Percentiles rank a stretch among this genome's conserved stretches.
These are phyloP conservation scores for Karstenula rhodostoma DNA, from an alignment of 2,329 filamentous ascomycete species.

Conservation along the genomic window DNA sequence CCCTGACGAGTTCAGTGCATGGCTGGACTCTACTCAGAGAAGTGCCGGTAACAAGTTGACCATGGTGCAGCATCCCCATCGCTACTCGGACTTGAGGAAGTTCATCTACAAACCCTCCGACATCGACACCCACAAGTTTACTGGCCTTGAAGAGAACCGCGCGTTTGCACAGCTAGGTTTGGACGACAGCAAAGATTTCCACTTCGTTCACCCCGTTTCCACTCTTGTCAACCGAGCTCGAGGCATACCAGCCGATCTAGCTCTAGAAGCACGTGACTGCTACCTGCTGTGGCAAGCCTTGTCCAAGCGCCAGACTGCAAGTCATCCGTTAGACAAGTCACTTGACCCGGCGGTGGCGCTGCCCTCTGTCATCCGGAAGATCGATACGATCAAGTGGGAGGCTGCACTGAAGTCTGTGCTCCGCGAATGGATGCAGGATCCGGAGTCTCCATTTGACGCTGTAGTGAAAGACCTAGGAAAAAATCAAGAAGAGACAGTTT, in stretches of 20 bases:
- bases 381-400: constrained; percentile 73
- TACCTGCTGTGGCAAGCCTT: constrained; percentile 71
- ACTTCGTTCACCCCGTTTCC: constrained; percentile 71
- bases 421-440: constrained; percentile 66
- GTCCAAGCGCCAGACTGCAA: constrained; percentile 62
- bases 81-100: constrained; percentile 82
- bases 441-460: constrained; percentile 60
- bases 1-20: constrained; percentile 72
- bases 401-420: constrained; percentile 66
- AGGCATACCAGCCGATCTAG: constrained; percentile 72
- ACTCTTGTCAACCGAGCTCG: constrained; percentile 67
- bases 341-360: constrained; percentile 62
- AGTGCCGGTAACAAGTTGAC: constrained; percentile 69
- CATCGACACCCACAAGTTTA: constrained; percentile 56
- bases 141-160: constrained; percentile 55
- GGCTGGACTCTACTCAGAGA: constrained; percentile 71
- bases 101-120: constrained; percentile 67
- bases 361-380: constrained; percentile 67
- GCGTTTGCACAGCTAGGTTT: constrained; percentile 56
- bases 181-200: constrained; percentile 60
- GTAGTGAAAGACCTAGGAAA: constrained; percentile 57
- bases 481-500: constrained; percentile 17
- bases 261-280: constrained; percentile 76
- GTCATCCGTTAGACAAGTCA: constrained; percentile 59
- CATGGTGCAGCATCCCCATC: constrained; percentile 69